A percentile compares a stretch with the other conserved stretches of the same genome.
phyloP scores from a whole-genome alignment of 257 asterid genomes.

The Nemophila menziesii region DNA sequence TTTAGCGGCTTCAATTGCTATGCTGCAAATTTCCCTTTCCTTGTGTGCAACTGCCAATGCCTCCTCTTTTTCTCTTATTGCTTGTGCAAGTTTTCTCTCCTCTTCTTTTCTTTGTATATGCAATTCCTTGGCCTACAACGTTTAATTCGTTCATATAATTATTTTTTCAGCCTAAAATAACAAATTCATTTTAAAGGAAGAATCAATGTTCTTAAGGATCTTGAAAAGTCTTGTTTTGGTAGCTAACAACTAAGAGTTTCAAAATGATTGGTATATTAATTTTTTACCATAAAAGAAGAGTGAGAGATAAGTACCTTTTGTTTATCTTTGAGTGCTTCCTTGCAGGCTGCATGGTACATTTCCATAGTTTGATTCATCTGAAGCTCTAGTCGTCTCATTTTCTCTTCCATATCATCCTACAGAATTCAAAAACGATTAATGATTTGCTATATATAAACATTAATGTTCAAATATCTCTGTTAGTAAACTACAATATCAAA shows the following conservation, averaged over 20 bases:
- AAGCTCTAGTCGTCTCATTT: slow-evolving; percentile 10
- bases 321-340: slow-evolving; percentile 11
- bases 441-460: too few relatives aligned
- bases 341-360: slow-evolving; percentile 16
- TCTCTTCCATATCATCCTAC: slow-evolving; percentile 8
- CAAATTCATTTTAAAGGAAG: too few relatives aligned
- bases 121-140: slow-evolving; percentile 8
- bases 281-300: background rate
- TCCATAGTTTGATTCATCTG: slow-evolving; percentile 15
- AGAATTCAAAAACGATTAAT: slow-evolving; percentile 1
- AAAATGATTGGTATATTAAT: too few relatives aligned
- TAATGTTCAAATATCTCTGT: background rate
- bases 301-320: slow-evolving; percentile 5
- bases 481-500: background rate
- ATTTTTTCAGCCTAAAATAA: too few relatives aligned
- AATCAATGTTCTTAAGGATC: too few relatives aligned
- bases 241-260: background rate
- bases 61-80: slow-evolving; percentile 3
- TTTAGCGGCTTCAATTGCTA: slow-evolving; percentile 3
- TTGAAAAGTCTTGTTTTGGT: background rate
- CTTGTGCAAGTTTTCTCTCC: slow-evolving; percentile 8
- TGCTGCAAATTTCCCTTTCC: slow-evolving; percentile 1
- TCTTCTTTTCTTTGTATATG: slow-evolving; percentile 6
- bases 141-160: too few relatives aligned
- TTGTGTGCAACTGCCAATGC: slow-evolving; percentile 2